Evolutionary conservation across 116 monocot species (phyloP), one percentile per base, ranked within the genome.

Genomic region (Posidonia oceanica): DNA sequence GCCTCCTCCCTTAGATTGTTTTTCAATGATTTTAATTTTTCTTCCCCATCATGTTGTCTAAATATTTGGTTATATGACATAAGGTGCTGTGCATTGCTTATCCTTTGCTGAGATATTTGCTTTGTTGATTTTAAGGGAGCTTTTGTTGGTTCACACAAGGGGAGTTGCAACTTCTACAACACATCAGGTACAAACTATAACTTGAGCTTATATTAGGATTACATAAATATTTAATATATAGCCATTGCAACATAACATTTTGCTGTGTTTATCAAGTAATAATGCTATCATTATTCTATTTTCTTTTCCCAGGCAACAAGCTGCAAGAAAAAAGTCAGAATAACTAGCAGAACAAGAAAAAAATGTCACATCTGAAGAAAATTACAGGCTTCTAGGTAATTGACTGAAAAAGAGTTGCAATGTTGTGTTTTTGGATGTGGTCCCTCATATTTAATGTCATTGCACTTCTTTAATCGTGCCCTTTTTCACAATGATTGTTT

Each of bases 351-450:
- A 88, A 77, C 74, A 92, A 88, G 83, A 85, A 78, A 76, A 88
- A 78, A 88, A 80, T 3, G 66, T 85, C 92, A 52, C 77, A 71
- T 38, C 79, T 74, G 60, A 87, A 78, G 72, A 86, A 88, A 72
- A 81, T 92, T 59, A 92, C 88, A 72, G 92, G 88, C 62, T 88
- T 92, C 58, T 81, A 88, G 88, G 91, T 91, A 72, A n/a, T 48
- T 61, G 22, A 11, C 21, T 36, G 13, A 13, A 61, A 58, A 2
- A 21, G 16, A 58, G 8, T 29, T 66, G 42, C n/a, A 42, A 3
- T 42, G 7, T 48, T 48, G 48, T 2, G 48, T 0, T 48, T 48
- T 10, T 10, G 48, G 12, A 48, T 7, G 12, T 12, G 7, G 12
- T 48, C 48, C 8, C 48, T 48, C 48, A 48, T 7, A 48, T 48